A percentile compares a stretch with the other conserved stretches of the same genome.
Evolutionary conservation across 2,329 filamentous ascomycete genomes (phyloP).

Genomic region (Chaetomium strumarium): DNA sequence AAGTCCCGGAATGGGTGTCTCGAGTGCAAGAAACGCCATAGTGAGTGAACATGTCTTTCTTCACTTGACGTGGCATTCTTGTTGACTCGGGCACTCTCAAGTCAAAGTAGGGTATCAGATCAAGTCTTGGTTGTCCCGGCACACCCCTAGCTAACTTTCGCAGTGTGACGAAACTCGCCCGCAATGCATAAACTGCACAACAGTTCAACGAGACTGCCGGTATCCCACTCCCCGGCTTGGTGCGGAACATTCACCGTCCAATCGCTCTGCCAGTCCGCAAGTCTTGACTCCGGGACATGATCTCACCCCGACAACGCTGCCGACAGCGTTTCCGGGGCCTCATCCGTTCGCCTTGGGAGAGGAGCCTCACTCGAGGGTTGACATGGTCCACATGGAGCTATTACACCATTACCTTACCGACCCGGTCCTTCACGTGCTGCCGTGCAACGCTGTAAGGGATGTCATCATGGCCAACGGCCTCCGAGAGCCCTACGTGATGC

Average conservation of each 20-base stretch:
- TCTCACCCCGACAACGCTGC: not conserved
- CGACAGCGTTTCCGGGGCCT: slow-evolving; percentile 3
- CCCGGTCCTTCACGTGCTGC: slow-evolving; percentile 9
- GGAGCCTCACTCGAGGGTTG: slow-evolving; percentile 15
- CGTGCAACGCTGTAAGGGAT: slow-evolving; percentile 8
- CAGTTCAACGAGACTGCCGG: slow-evolving; percentile 26
- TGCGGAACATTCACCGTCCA: slow-evolving; percentile 8
- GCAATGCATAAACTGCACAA: slow-evolving; percentile 28
- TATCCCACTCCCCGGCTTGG: slow-evolving; percentile 18
- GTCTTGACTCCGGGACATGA: slow-evolving; percentile 1
- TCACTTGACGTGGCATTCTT: not conserved
- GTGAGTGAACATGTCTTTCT: slow-evolving; percentile 1
- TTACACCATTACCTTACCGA: slow-evolving; percentile 25
- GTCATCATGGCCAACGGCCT: slow-evolving; percentile 22
- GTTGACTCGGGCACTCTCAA: not conserved
- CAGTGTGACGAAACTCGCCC: slow-evolving; percentile 31
- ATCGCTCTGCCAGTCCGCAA: slow-evolving; percentile 11
- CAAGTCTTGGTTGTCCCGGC: not conserved
- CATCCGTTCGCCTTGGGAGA: slow-evolving; percentile 2
- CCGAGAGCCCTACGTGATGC: slow-evolving; percentile 33
- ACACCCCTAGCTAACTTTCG: not conserved
- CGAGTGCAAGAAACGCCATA: slow-evolving; percentile 31
- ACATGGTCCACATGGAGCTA: slow-evolving; percentile 28
- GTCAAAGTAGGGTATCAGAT: slow-evolving; percentile 23
- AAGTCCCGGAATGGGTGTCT: slow-evolving; percentile 30